phyloP scores from a whole-genome alignment of 164 flowering plant genomes.

The Hamamelis virginiana region DNA sequence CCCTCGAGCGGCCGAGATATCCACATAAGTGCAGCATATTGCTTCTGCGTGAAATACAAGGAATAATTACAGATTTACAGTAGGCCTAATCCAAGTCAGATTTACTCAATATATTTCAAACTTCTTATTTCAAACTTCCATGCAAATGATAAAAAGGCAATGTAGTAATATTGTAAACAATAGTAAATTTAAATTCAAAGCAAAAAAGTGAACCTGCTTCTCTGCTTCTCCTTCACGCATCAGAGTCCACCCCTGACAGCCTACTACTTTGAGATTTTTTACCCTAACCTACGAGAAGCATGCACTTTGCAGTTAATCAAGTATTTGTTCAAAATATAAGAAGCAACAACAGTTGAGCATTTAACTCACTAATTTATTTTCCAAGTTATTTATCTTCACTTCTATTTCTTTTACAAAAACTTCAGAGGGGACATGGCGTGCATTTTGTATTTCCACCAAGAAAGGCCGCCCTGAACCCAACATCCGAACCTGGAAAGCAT shows the following conservation, averaged over 20 bases:
- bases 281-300: conserved; percentile 55
- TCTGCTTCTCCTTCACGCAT: conserved; percentile 99
- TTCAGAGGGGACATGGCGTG: conserved; percentile 64
- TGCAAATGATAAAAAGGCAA: conserved; percentile 1
- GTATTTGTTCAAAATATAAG: neutral
- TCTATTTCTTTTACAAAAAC: conserved; percentile 47
- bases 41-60: conserved; percentile 61
- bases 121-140: too few relatives aligned
- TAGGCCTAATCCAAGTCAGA: neutral
- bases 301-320: neutral
- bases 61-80: too few relatives aligned
- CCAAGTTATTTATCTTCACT: conserved; percentile 53
- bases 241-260: conserved; percentile 69
- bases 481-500: conserved; percentile 82
- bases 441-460: conserved; percentile 83
- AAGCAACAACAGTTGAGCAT: neutral
- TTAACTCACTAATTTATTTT: conserved; percentile 61
- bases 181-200: neutral
- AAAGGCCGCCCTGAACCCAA: conserved; percentile 97
- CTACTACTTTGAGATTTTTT: conserved; percentile 66
- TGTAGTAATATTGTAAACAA: neutral
- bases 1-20: conserved; percentile 77
- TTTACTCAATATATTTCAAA: neutral
- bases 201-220: conserved; percentile 66
- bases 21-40: conserved; percentile 97